Evolutionary conservation across 108 stramenopile genomes (phyloP), one percentile per base, ranked within the genome.

Genomic region (Parmales sp.): DNA sequence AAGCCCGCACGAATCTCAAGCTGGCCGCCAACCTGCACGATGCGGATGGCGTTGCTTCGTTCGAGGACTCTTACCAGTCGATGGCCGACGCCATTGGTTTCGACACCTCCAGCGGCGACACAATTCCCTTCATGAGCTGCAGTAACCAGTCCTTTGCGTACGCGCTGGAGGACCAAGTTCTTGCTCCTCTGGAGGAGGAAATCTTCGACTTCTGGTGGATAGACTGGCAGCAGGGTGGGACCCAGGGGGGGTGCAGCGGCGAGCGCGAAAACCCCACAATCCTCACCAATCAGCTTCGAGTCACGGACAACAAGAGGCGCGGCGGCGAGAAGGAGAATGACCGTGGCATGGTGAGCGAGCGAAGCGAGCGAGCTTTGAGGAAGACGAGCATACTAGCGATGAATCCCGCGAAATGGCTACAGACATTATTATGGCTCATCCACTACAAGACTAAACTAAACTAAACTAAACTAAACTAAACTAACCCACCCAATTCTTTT

Each of bases 11-110:
- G 5, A 39, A 39, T 23, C 45, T 72, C 7, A 22, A 18, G 46
- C 3, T 39, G 16, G 13, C 43, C 22, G 69, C 54, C n/a, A 76
- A 76, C 67, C 41, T 71, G 23, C 66, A 76, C 54, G 75, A 76
- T 51, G 69, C 20, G 0, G 51, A 72, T 39, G 72, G 72, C 26
- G 45, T 72, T 7, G 49, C 2, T 22, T 0, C 16, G 7, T 67
- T 18, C 20, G 72, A 72, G 65, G 38, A 48, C 28, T 9, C 16
- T 9, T 65, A 38, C 29, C 44, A 25, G 45, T 63, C 63, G 13
- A n/a, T 72, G 38, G 38, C 20, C 38, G 11, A 4, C 9, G 39
- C 39, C 2, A 34, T 65, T 16, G 31, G 31, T 5, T 29, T 38
- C 31, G 60, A 63, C 60, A 16, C 6, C 34, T 63, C 31, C 60